phyloP scores from a whole-genome alignment of 768 basidiomycete genomes.

The Suillus subaureus region DNA sequence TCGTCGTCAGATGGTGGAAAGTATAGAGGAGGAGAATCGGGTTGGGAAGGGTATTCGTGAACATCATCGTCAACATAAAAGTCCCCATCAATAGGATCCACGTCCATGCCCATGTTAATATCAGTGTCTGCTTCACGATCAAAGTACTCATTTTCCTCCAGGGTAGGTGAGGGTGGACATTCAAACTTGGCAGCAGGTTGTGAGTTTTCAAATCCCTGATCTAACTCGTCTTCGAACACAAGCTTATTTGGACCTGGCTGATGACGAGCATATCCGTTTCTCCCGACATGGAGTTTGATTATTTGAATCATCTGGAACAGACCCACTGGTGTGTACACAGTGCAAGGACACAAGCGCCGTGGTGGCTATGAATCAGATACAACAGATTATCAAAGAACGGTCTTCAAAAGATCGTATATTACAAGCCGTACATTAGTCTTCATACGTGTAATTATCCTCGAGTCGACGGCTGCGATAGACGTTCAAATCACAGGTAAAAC shows the following conservation, averaged over 20 bases:
- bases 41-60: neutral
- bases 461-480: neutral
- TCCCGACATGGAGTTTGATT: neutral
- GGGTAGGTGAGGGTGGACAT: neutral
- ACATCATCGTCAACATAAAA: neutral
- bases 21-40: neutral
- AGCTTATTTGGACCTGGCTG: neutral
- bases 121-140: neutral
- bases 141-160: neutral
- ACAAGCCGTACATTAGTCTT: slow-evolving; percentile 1
- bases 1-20: neutral
- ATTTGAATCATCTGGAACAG: neutral
- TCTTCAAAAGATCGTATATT: neutral
- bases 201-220: neutral
- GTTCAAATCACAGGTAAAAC: neutral
- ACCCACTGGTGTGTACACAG: neutral
- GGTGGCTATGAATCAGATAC: neutral
- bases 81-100: neutral
- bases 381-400: neutral
- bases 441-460: neutral
- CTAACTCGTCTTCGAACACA: neutral
- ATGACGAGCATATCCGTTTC: neutral
- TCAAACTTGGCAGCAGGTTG: neutral
- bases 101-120: slow-evolving; percentile 1
- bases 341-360: slow-evolving; percentile 1